Conservation (phyloP, 345 rosid species). For the Angophora floribunda region DNA sequence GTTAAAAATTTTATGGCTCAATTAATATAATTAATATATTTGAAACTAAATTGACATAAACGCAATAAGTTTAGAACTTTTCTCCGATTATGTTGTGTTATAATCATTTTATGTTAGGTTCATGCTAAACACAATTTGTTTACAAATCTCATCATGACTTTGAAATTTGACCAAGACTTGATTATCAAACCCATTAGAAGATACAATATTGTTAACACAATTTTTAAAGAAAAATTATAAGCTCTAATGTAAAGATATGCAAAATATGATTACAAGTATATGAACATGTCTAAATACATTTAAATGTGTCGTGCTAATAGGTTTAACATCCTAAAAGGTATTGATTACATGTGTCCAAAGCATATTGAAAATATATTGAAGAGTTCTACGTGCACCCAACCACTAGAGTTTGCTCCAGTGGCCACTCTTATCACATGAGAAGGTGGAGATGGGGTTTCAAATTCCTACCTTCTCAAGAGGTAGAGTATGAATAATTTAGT, state of each 20-base stretch:
- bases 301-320: neutral
- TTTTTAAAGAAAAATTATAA: too few relatives aligned
- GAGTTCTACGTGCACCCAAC: neutral
- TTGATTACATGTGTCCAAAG: neutral
- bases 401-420: too few relatives aligned
- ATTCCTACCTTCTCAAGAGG: too few relatives aligned
- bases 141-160: fast-evolving
- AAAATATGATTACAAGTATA: neutral
- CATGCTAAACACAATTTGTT: neutral
- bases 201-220: neutral
- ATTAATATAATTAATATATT: fast-evolving
- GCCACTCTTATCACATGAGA: too few relatives aligned
- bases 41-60: fast-evolving
- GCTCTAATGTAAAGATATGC: fast-evolving
- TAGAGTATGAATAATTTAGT: too few relatives aligned
- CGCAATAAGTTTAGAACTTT: neutral
- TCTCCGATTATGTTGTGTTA: neutral
- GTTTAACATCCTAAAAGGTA: neutral
- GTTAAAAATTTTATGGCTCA: neutral
- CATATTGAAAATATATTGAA: neutral
- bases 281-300: neutral
- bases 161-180: neutral
- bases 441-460: too few relatives aligned
- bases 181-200: neutral
- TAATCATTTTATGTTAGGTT: neutral